Base-by-base conservation (phyloP, 176 grass and related monocot genomes). In the Dactylis glomerata region DNA sequence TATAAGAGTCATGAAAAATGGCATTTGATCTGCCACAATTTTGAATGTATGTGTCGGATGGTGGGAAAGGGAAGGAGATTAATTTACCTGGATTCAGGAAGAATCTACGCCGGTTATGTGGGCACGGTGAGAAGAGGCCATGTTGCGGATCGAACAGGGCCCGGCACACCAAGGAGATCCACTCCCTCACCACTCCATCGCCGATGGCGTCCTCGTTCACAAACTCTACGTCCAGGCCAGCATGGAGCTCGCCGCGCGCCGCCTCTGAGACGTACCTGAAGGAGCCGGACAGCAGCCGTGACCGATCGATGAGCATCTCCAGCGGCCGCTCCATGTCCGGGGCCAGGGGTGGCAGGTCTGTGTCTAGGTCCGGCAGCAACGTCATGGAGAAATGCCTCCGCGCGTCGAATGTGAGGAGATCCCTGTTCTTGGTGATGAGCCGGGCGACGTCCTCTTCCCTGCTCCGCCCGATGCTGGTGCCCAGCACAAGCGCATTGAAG, bases 21-120 rank as follows among this genome's bases (percentile, higher is more conserved):
- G 63, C 30, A 65, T 65, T 65, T 33, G 61, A 64, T 63, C 26
- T 31, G 27, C 26, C 59, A 63, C 14, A 30, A 17, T 32, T 33
- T 64, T 33, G 13, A 32, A 63, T 63, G 27, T 16, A 14, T 77
- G 61, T n/a, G n/a, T n/a, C n/a, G 26, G 17, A 14, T 73, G 23
- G 22, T 73, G 22, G 0, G 14, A 7, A 34, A 66, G 16, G 8
- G 34, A 23, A 40, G 27, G 11, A 16, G 58, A 85, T 32, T 17
- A 47, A 85, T 82, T 85, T 66, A 96, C 94, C 57, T 69, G 47
- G 85, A 75, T 93, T 96, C 34, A 92, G 62, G 81, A 89, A 93
- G 74, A 96, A 96, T 59, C 91, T 82, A 28, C 81, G 75, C 41
- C 84, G 85, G 69, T 96, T 82, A 42, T 85, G 77, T 16, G 91